Base-by-base conservation (phyloP, 305 asterid genomes). In the Galium porrigens region DNA sequence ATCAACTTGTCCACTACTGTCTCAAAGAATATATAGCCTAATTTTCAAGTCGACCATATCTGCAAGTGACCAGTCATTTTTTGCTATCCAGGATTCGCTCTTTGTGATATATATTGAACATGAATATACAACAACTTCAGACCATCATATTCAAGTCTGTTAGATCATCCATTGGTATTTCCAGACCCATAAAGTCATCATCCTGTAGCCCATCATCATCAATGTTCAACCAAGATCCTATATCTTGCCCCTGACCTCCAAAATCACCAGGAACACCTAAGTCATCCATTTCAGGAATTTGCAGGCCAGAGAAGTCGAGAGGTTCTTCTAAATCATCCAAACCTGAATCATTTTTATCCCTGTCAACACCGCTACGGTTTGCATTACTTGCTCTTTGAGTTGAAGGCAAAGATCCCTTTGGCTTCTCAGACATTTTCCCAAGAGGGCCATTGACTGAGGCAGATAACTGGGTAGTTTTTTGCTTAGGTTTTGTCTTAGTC, bases 131-230 rank as follows among this genome's bases (percentile, higher is more conserved):
- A 65, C 76, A 69, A 69, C 83, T 76, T 91, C 85, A 91, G 72
- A 86, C 84, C 86, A 88, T 79, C 95, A 91, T 91, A 79, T 88
- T 81, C 74, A 91, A 77, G 67, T 84, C 94, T 59, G 94, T 32
- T 55, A 91, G 84, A 78, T 91, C 95, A 79, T 91, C 98, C 91
- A 85, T 86, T 46, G 98, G 98, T 76, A 88, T 85, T 71, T 81
- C 90, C 69, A 91, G 95, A 68, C 96, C 97, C 82, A 86, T 69
- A 74, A 73, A 86, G 72, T 86, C 92, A 53, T 88, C 78, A 72
- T 90, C 97, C 34, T 86, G 94, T 68, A 86, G 69, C 42, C 82
- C 94, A 10, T 85, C 98, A 34, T 86, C 97, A 68, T 88, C 96
- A 25, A 85, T 82, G 76, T 85, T 84, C 81, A 91, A 82, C 98